Conservation (phyloP, 257 asterid genomes). For the Nemophila menziesii region DNA sequence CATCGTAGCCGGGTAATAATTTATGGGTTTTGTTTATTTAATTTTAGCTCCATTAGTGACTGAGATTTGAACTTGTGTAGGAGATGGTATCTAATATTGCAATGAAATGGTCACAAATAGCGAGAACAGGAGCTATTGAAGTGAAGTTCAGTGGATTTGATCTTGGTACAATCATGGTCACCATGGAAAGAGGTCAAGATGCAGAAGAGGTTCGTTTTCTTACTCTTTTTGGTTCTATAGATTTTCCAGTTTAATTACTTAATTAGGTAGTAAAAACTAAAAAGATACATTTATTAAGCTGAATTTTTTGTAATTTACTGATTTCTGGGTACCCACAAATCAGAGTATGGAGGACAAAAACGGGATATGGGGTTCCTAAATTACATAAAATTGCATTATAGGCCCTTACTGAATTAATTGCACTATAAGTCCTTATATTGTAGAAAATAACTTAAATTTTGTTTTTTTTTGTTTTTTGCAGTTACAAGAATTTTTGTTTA, state of each 20-base stretch:
- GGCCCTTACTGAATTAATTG: background rate
- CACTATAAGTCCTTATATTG: background rate
- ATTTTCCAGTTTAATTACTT: background rate
- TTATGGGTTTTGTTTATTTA: background rate
- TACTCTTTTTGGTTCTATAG: background rate
- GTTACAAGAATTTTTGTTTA: slow-evolving; percentile 66
- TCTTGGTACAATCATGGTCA: slow-evolving; percentile 73
- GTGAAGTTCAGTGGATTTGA: slow-evolving; percentile 65
- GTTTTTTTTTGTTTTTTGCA: slow-evolving; percentile 20
- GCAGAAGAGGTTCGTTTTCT: slow-evolving; percentile 47
- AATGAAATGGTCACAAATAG: slow-evolving; percentile 65
- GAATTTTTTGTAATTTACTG: too few relatives aligned
- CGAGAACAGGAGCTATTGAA: slow-evolving; percentile 68
- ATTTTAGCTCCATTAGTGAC: background rate
- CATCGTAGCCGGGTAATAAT: slow-evolving; percentile 49
- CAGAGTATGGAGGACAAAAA: too few relatives aligned
- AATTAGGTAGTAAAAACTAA: too few relatives aligned
- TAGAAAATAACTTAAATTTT: too few relatives aligned
- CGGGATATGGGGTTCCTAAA: too few relatives aligned
- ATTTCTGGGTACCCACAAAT: too few relatives aligned
- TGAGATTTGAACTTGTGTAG: slow-evolving; percentile 18
- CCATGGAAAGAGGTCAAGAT: slow-evolving; percentile 82
- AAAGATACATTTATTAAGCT: too few relatives aligned
- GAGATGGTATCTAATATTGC: slow-evolving; percentile 58
- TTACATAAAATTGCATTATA: background rate